Evolutionary conservation across 208 protist genomes (phyloP), one percentile per base, ranked within the genome.

Genomic region (Trypanosoma scelopori): DNA sequence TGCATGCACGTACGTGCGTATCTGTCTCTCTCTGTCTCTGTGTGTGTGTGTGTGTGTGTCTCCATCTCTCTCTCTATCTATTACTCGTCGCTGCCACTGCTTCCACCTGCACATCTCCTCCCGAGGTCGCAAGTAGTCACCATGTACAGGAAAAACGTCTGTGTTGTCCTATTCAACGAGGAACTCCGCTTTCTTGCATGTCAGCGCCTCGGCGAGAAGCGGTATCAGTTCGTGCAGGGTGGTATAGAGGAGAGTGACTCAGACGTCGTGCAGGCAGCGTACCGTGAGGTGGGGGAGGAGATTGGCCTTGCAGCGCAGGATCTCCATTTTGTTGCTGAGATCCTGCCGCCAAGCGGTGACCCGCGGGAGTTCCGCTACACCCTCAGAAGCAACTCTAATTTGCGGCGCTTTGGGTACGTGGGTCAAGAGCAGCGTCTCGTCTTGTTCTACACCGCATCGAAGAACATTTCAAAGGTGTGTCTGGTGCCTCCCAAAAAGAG

Each of bases 141-240:
- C 52, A 93, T 94, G 87, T 94, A 90, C 65, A 71, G 88, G 18
- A 66, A 46, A n/a, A 94, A 94, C 76, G 88, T 94, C 0, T 91
- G 84, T 60, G 77, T 60, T 23, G 79, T 87, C 30, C 69, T 94
- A 48, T 91, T 91, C 56, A 91, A 94, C 48, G 82, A 91, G 68
- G 68, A 74, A 16, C 68, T 65, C 18, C 55, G 82, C 48, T 85
- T 91, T 56, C 68, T 94, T 6, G 84, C 71, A 0, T 94, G 88
- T 57, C 59, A 74, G 45, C 78, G 84, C n/a, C 76, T 84, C n/a
- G 35, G 49, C 25, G 57, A 65, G 11, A 56, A 75, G 3, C 28
- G 72, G 48, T 87, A 70, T 63, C 82, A 92, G 55, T 91, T 79
- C 58, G 85, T 94, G 16, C 85, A 94, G 64, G 88, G 88, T 4